phyloP scores from a whole-genome alignment of 2,329 filamentous ascomycete genomes.

The Talaromyces marneffei region DNA sequence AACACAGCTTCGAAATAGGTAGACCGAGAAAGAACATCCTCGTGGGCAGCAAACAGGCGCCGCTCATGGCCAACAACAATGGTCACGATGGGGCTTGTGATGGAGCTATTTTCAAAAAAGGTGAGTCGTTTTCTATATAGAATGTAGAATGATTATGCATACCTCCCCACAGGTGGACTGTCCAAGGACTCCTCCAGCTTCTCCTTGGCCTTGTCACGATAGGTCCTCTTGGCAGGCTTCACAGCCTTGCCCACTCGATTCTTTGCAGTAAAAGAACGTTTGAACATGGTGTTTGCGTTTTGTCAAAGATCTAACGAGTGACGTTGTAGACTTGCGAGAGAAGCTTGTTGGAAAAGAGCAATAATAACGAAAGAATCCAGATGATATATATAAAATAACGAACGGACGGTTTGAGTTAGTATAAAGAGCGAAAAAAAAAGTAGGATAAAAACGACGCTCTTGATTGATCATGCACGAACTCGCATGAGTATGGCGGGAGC shows the following conservation, averaged over 20 bases:
- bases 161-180: slow-evolving; percentile 50
- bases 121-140: neutral
- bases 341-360: slow-evolving; percentile 19
- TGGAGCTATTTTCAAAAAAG: slow-evolving; percentile 30
- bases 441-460: slow-evolving; percentile 31
- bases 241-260: slow-evolving; percentile 84
- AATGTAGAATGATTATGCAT: neutral
- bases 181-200: slow-evolving; percentile 82
- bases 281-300: slow-evolving; percentile 68
- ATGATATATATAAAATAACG: slow-evolving; percentile 27
- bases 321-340: slow-evolving; percentile 33
- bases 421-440: slow-evolving; percentile 19
- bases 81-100: slow-evolving; percentile 73
- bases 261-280: slow-evolving; percentile 78
- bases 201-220: slow-evolving; percentile 73
- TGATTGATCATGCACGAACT: slow-evolving; percentile 45
- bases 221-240: slow-evolving; percentile 69
- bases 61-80: slow-evolving; percentile 77
- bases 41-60: slow-evolving; percentile 89
- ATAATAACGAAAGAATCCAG: slow-evolving; percentile 25
- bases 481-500: slow-evolving; percentile 44
- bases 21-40: slow-evolving; percentile 81
- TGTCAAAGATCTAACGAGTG: slow-evolving; percentile 36
- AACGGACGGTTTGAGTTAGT: slow-evolving; percentile 32
- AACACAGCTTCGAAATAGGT: slow-evolving; percentile 73